Evolutionary conservation across 108 stramenopile species (phyloP).

Genomic region (Skeletonema costatum): DNA sequence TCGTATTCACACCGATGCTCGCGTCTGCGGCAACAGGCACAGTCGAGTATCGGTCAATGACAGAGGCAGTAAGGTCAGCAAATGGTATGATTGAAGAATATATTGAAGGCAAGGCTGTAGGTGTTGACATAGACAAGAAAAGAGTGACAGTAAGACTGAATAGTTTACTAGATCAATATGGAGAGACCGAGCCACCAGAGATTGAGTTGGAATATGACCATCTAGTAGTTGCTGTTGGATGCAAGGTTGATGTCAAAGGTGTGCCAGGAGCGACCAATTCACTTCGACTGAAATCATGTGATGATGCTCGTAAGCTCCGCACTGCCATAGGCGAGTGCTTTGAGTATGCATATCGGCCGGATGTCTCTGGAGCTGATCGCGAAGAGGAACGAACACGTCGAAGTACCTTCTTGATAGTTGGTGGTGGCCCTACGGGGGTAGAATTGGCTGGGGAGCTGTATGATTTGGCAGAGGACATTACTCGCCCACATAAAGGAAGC

Average conservation of each 20-base stretch:
- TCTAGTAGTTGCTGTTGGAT: conserved; percentile 62
- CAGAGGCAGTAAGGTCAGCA: conserved; percentile 60
- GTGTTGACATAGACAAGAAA: conserved; percentile 34
- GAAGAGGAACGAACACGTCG: conserved; percentile 45
- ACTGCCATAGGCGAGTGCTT: conserved; percentile 53
- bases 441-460: conserved; percentile 72
- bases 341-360: conserved; percentile 65
- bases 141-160: conserved; percentile 48
- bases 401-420: conserved; percentile 59
- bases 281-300: conserved; percentile 49
- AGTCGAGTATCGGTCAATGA: conserved; percentile 73
- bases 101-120: conserved; percentile 54
- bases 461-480: conserved; percentile 61
- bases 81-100: conserved; percentile 51
- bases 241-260: conserved; percentile 30
- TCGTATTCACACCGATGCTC: conserved; percentile 85
- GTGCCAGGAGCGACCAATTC: conserved; percentile 53
- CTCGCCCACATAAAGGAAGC: conserved; percentile 30
- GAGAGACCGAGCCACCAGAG: conserved; percentile 29
- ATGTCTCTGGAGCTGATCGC: conserved; percentile 26
- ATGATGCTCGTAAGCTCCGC: conserved; percentile 56
- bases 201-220: conserved; percentile 55
- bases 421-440: conserved; percentile 78
- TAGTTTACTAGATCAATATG: conserved; percentile 19
- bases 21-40: conserved; percentile 70